Conservation (phyloP, 108 stramenopile species). For the Chaetoceros tenuissimus region DNA sequence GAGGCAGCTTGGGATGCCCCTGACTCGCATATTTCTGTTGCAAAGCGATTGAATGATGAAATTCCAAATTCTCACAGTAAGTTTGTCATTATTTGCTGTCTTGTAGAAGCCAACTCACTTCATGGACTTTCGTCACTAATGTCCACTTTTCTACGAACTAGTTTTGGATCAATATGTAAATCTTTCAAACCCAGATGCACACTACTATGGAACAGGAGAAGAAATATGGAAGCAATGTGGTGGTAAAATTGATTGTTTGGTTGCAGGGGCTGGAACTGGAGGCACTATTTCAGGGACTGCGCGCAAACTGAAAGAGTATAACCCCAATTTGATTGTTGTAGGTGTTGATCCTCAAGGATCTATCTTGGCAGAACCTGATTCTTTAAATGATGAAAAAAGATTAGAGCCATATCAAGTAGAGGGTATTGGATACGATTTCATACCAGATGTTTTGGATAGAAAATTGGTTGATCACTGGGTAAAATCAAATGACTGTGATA, state of each 20-base stretch:
- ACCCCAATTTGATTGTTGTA: constrained; percentile 60
- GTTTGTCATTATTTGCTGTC: too few species aligned
- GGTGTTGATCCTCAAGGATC: constrained; percentile 83
- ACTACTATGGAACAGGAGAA: constrained; percentile 89
- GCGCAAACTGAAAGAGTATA: constrained; percentile 69
- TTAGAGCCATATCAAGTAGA: constrained; percentile 79
- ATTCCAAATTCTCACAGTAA: constrained; percentile 86
- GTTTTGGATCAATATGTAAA: constrained; percentile 89
- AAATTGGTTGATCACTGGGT: constrained; percentile 69
- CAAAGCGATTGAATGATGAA: constrained; percentile 69
- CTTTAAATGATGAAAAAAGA: constrained; percentile 68
- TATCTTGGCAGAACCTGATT: constrained; percentile 74
- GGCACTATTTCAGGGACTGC: constrained; percentile 83
- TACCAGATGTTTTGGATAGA: constrained; percentile 85
- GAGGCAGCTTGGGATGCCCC: constrained; percentile 85
- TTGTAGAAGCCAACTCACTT: too few species aligned
- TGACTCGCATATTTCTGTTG: constrained; percentile 87
- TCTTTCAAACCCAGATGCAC: constrained; percentile 81
- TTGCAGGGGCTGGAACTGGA: constrained; percentile 79
- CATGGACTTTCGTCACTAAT: too few species aligned
- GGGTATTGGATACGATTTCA: constrained; percentile 94
- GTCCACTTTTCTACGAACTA: too few species aligned
- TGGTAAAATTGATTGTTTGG: constrained; percentile 67
- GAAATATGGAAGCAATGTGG: constrained; percentile 71
- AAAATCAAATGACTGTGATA: constrained; percentile 70